These are phyloP conservation scores for Aciculosporium take DNA, from an alignment of 2,329 filamentous ascomycete species.

Conservation along the genomic window DNA sequence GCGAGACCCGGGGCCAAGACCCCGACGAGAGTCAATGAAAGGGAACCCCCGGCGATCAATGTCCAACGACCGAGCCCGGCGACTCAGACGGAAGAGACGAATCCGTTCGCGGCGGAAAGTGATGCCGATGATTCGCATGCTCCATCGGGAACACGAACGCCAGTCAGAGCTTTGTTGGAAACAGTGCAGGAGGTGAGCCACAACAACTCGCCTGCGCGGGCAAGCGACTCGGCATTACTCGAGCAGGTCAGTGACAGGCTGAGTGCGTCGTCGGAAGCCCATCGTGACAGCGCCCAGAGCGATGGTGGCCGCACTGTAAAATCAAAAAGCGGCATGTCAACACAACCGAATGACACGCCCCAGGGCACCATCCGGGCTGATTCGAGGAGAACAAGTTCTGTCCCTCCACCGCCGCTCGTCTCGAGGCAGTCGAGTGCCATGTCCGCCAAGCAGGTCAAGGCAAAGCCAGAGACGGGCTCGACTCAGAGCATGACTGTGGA, in stretches of 20 bases:
- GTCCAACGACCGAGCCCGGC: constrained; percentile 36
- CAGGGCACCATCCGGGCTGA: constrained; percentile 38
- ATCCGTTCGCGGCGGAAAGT: constrained; percentile 29
- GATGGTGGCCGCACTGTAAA: constrained; percentile 28
- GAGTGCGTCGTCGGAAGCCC: constrained; percentile 23
- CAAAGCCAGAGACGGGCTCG: constrained; percentile 57
- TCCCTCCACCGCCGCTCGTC: constrained; percentile 40
- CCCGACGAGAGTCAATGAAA: constrained; percentile 30
- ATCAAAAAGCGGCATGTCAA: constrained; percentile 30
- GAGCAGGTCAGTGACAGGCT: constrained; percentile 39
- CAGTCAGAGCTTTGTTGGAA: constrained; percentile 54
- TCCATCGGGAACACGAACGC: constrained; percentile 42
- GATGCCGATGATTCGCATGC: constrained; percentile 36
- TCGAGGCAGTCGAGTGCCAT: constrained; percentile 50
- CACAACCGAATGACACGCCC: constrained; percentile 51
- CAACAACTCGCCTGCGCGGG: constrained; percentile 49
- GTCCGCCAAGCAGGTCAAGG: constrained; percentile 53
- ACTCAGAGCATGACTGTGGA: constrained; percentile 91
- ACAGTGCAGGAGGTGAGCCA: constrained; percentile 86
- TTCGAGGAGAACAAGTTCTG: constrained; percentile 27
- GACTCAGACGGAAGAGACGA: constrained; percentile 25
- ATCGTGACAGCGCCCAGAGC: constrained; percentile 26
- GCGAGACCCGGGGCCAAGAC: constrained; percentile 31
- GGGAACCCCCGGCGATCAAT: constrained; percentile 37
- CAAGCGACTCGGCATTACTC: constrained; percentile 28